Percentiles rank a stretch among this genome's conserved stretches.
These are phyloP conservation scores for Euphrasia confusa DNA, from an alignment of 257 asterid species.

Conservation along the genomic window DNA sequence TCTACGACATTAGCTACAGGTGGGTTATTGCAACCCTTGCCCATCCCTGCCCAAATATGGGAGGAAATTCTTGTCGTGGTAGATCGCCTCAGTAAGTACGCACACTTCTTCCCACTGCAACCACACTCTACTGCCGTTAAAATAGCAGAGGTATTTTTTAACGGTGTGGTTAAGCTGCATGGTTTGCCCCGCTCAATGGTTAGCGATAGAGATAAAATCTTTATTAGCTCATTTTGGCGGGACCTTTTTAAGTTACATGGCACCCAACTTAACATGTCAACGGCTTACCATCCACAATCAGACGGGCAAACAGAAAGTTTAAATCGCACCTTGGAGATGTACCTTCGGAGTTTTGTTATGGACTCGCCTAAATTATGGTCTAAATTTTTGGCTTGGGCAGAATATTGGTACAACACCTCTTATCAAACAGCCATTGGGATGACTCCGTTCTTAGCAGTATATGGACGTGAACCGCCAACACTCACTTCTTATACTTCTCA, in stretches of 20 bases:
- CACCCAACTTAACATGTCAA: neutral
- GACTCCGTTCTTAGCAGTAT: neutral
- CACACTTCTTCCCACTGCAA: neutral
- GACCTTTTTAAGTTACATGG: neutral
- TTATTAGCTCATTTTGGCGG: neutral
- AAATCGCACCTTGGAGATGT: neutral
- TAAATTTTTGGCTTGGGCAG: neutral
- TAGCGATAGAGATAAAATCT: neutral
- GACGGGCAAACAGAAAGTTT: neutral
- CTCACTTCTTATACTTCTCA: too few species aligned
- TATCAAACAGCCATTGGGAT: neutral
- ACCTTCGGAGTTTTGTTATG: neutral
- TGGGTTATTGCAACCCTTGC: neutral
- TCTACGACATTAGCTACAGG: neutral
- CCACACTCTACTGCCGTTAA: neutral
- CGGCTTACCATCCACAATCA: neutral
- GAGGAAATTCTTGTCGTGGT: neutral
- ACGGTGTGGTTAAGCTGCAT: neutral
- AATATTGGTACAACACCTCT: neutral
- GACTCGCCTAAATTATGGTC: neutral
- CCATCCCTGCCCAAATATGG: neutral
- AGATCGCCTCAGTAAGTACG: neutral
- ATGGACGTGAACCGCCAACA: neutral
- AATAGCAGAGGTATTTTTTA: neutral
- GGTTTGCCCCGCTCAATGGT: neutral